phyloP scores from a whole-genome alignment of 129 eudicot genomes.

The Mikania micrantha region DNA sequence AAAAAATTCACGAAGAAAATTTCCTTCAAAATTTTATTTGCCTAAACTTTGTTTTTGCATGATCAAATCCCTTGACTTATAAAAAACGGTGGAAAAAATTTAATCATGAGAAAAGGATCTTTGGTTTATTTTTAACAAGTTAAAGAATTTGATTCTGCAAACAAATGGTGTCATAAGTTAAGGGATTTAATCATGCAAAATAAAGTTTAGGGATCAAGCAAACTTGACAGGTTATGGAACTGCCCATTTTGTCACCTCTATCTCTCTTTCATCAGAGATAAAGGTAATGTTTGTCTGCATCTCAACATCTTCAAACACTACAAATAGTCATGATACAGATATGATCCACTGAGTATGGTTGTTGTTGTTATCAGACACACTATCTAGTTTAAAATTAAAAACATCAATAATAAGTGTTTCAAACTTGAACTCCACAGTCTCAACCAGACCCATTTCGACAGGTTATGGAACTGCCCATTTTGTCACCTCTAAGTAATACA shows the following conservation, averaged over 20 bases:
- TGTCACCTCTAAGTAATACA: conserved; percentile 1
- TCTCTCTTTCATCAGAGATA: too few species aligned
- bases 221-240: too few species aligned
- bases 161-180: not conserved
- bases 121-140: too few species aligned
- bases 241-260: too few species aligned
- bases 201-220: not conserved
- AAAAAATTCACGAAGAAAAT: not conserved
- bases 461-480: not conserved
- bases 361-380: too few species aligned
- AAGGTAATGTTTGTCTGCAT: too few species aligned
- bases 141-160: not conserved
- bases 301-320: too few species aligned
- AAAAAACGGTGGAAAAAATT: not conserved
- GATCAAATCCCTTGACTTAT: not conserved
- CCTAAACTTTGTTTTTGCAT: not conserved
- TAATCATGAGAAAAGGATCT: too few species aligned
- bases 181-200: not conserved
- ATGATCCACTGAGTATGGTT: too few species aligned
- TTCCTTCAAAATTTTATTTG: not conserved
- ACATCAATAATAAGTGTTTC: not conserved
- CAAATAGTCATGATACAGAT: too few species aligned
- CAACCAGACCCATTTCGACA: not conserved
- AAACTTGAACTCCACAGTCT: not conserved
- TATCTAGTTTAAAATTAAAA: not conserved